Conservation (phyloP, 306 rosid species). For the Vigna hirtella region DNA sequence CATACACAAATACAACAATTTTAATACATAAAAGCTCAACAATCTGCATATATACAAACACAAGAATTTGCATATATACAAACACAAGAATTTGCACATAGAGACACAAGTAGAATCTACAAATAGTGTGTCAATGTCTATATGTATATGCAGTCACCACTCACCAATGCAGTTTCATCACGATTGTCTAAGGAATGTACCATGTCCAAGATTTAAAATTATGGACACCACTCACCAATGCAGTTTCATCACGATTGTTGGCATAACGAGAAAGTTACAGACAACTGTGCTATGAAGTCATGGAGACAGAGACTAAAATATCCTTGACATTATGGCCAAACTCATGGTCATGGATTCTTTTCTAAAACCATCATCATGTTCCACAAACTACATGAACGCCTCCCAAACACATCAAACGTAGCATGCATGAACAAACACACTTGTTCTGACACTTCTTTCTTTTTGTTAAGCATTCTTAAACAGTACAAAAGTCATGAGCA, state of each 20-base stretch:
- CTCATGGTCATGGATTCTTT: not conserved
- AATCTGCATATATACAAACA: too few species aligned
- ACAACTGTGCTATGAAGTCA: not conserved
- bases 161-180: not conserved
- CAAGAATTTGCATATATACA: too few species aligned
- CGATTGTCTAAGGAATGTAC: slow-evolving; percentile 11
- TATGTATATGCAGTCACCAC: not conserved
- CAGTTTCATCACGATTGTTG: not conserved
- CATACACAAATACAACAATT: not conserved
- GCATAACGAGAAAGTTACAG: not conserved
- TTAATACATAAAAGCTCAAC: too few species aligned
- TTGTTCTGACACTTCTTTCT: not conserved
- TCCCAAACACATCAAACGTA: not conserved
- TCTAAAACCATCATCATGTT: not conserved
- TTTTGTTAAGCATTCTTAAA: not conserved
- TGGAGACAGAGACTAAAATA: not conserved
- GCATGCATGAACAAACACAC: not conserved
- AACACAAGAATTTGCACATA: too few species aligned
- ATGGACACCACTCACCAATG: not conserved
- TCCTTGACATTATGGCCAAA: not conserved
- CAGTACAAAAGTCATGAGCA: not conserved
- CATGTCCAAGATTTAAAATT: not conserved
- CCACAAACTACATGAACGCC: slow-evolving; percentile 10
- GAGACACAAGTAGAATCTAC: too few species aligned
- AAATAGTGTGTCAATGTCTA: not conserved